phyloP scores from a whole-genome alignment of 2,329 filamentous ascomycete genomes.

The Penicillium polonicum region DNA sequence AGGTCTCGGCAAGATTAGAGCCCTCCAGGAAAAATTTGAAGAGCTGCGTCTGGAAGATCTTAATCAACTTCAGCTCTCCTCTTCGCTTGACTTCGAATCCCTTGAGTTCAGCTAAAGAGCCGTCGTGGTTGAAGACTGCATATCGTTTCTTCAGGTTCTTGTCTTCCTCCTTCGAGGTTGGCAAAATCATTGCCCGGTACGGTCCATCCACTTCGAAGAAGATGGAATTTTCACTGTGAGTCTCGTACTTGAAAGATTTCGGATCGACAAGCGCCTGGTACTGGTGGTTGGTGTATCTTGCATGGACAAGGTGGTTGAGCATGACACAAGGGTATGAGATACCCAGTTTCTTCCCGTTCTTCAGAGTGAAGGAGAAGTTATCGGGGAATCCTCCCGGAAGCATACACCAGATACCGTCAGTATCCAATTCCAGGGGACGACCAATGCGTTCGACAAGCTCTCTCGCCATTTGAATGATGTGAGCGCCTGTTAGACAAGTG shows the following conservation, averaged over 20 bases:
- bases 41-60: slow-evolving; percentile 98
- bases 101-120: slow-evolving; percentile 90
- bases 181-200: slow-evolving; percentile 95
- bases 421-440: slow-evolving; percentile 89
- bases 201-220: slow-evolving; percentile 99
- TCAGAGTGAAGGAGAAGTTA: slow-evolving; percentile 90
- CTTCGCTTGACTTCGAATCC: slow-evolving; percentile 96
- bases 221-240: slow-evolving; percentile 97
- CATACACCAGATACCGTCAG: slow-evolving; percentile 99
- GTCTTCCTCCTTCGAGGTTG: slow-evolving; percentile 97
- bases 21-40: slow-evolving; percentile 99
- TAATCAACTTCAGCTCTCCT: slow-evolving; percentile 98
- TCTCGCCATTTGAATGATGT: slow-evolving; percentile 94
- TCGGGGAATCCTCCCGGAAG: slow-evolving; percentile 93
- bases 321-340: slow-evolving; percentile 99
- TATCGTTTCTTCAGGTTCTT: slow-evolving; percentile 99
- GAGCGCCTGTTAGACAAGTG: slow-evolving; percentile 92
- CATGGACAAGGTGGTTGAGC: slow-evolving; percentile 97
- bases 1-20: slow-evolving; percentile 81
- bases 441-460: slow-evolving; percentile 92
- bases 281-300: slow-evolving; percentile 92
- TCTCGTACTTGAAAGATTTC: slow-evolving; percentile 83
- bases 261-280: slow-evolving; percentile 87
- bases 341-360: slow-evolving; percentile 92
- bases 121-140: slow-evolving; percentile 97